Percentiles rank a stretch among this genome's conserved stretches.
Evolutionary conservation across 225 moss, liverwort and hornwort species (phyloP).

Genomic region (Takakia lepidozioides): DNA sequence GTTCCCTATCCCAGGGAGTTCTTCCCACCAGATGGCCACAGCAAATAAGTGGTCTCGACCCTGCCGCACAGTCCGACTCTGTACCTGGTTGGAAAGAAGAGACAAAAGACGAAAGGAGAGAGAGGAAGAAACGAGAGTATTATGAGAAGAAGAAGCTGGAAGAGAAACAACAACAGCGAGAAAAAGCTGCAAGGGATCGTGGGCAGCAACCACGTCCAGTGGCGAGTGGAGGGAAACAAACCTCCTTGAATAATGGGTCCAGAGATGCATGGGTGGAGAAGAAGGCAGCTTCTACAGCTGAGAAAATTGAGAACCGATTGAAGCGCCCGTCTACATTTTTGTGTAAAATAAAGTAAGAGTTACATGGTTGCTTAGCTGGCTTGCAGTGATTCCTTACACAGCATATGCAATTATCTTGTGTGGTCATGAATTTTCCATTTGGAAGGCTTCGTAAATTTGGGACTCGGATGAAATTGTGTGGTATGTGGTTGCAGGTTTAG

Average conservation of each 20-base stretch:
- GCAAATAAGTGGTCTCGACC: no score
- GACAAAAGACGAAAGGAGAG: conserved; percentile 84
- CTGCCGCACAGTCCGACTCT: conserved; percentile 12
- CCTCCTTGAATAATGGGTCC: conserved; percentile 26
- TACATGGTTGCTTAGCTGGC: background rate
- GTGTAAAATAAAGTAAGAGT: conserved; percentile 93
- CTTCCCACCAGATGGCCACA: conserved; percentile 12
- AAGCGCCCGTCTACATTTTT: conserved; percentile 97
- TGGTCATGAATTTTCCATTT: no score
- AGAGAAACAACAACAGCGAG: conserved; percentile 47
- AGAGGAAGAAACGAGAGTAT: conserved; percentile 84
- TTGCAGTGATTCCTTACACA: background rate
- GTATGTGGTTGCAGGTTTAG: conserved; percentile 68
- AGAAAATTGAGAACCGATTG: conserved; percentile 89
- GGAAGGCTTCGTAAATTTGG: no score
- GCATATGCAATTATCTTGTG: background rate
- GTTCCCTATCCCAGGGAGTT: conserved; percentile 9
- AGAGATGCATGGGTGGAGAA: conserved; percentile 63
- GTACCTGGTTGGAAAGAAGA: conserved; percentile 61
- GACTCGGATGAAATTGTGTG: conserved; percentile 1
- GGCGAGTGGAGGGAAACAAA: conserved; percentile 34
- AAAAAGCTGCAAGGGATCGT: conserved; percentile 28
- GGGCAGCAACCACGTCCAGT: no score
- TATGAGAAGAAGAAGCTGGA: conserved; percentile 68
- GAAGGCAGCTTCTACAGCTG: conserved; percentile 39